These are phyloP conservation scores for Fraxinus dipetala DNA, from an alignment of 305 asterid genomes.

Conservation along the genomic window DNA sequence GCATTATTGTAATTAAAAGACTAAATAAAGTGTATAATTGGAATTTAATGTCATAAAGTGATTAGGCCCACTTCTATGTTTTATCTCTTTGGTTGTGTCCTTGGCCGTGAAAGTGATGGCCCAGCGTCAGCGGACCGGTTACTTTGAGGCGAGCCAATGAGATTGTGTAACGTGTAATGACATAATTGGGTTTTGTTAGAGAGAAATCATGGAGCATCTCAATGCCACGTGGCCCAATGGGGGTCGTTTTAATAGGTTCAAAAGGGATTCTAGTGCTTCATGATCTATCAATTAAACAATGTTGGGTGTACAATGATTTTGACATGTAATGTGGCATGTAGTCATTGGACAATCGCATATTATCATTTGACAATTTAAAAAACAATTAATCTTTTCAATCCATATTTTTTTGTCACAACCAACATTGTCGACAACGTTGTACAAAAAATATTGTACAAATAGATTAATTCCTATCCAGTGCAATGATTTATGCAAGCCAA, in stretches of 20 bases:
- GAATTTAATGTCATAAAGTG: slow-evolving; percentile 18
- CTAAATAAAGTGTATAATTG: slow-evolving; percentile 9
- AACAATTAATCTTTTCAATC: no score
- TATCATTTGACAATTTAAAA: no score
- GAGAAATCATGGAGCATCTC: not conserved
- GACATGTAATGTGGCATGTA: not conserved
- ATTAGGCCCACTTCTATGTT: slow-evolving; percentile 36
- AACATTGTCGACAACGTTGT: no score
- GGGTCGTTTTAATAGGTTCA: not conserved
- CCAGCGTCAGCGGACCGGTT: slow-evolving; percentile 62
- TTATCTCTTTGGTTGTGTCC: slow-evolving; percentile 20
- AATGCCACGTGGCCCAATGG: slow-evolving; percentile 1
- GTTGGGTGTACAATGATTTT: not conserved
- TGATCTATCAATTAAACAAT: not conserved
- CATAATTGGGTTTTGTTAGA: not conserved
- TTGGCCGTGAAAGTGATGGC: slow-evolving; percentile 47
- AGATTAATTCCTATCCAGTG: not conserved
- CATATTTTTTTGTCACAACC: not conserved
- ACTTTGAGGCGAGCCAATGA: slow-evolving; percentile 32
- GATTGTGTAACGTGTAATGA: slow-evolving; percentile 17
- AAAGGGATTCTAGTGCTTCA: not conserved
- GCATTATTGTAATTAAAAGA: slow-evolving; percentile 9
- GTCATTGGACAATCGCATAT: no score
- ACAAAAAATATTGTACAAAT: no score
- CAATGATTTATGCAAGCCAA: not conserved